A percentile compares a stretch with the other conserved stretches of the same genome.
These are phyloP conservation scores for Leccinum uliginosum DNA, from an alignment of 768 basidiomycete species.

Conservation along the genomic window DNA sequence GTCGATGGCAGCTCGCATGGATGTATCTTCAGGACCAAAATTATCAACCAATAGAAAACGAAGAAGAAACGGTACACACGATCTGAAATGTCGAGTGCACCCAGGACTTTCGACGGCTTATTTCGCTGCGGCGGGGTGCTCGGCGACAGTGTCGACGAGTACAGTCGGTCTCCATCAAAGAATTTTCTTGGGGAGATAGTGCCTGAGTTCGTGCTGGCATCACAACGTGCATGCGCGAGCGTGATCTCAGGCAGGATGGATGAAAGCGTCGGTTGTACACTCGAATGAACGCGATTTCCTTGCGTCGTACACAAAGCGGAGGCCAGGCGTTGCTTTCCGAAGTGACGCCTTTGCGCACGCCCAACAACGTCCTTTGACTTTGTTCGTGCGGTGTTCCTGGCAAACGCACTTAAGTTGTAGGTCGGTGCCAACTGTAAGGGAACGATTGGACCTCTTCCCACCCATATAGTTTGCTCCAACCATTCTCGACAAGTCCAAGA, in stretches of 20 bases:
- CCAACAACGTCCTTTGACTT: conserved; percentile 53
- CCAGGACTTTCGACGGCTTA: conserved; percentile 23
- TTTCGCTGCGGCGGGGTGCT: conserved; percentile 5
- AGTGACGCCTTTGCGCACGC: conserved; percentile 55
- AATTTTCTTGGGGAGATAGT: not conserved
- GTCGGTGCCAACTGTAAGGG: not conserved
- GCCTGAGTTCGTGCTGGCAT: not conserved
- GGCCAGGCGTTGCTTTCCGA: conserved; percentile 54
- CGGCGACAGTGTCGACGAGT: not conserved
- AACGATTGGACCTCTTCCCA: conserved; percentile 50
- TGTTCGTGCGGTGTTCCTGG: conserved; percentile 55
- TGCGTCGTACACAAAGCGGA: conserved; percentile 36
- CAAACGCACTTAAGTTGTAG: not conserved
- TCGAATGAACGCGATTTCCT: conserved; percentile 4
- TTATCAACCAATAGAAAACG: conserved; percentile 5
- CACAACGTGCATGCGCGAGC: conserved; percentile 25
- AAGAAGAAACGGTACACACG: conserved; percentile 18
- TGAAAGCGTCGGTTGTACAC: not conserved
- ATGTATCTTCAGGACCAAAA: conserved; percentile 16
- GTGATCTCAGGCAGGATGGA: conserved; percentile 20
- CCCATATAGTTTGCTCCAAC: conserved; percentile 76
- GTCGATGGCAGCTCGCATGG: conserved; percentile 29
- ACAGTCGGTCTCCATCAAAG: conserved; percentile 3
- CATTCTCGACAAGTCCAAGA: conserved; percentile 34
- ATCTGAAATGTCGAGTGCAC: conserved; percentile 23